Base-by-base conservation (phyloP, 2,329 filamentous ascomycete species). In the Cercospora nicotianae region DNA sequence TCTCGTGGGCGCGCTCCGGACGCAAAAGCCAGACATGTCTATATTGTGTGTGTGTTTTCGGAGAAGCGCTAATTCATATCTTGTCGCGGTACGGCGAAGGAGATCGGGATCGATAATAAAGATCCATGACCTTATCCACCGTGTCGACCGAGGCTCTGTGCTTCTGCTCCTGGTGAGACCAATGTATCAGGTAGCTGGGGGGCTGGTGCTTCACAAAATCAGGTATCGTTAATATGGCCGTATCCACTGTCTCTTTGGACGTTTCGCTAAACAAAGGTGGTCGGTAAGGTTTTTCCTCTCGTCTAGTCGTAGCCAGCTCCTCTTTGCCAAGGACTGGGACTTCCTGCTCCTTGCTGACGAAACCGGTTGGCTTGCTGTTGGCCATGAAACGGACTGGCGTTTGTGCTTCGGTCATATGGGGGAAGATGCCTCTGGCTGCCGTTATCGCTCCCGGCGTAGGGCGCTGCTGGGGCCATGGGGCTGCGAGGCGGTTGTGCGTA, bases 301-400 rank as follows among this genome's bases (percentile, higher is more conserved):
- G 13, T 12, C 53, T 86, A 84, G 68, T 89, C 87, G 73, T 89
- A 90, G 55, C 87, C 87, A 33, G 87, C 87, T 53, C 87, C 87
- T 76, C 87, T 80, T 79, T 90, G 87, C 87, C 87, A 90, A 63
- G 87, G 87, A 79, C 86, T 89, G 42, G 84, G 77, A 75, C 83
- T 87, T 75, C 68, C 74, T 74, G 69, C 73, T 84, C 73, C 69
- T 71, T 70, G 70, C 64, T 69, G 68, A 68, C 74, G 75, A 74
- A 73, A 74, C 66, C 62, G 68, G 61, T 66, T 58, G 36, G 71
- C 65, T 57, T 63, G 63, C 64, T 71, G 66, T 57, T 70, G 60
- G 30, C 69, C 60, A 65, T 68, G 57, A 65, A 71, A 69, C 57
- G 78, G 76, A 72, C 78, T 79, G 64, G 74, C 71, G 36, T 67